Base-by-base conservation (phyloP, 495 filamentous ascomycete genomes). In the Aspergillus cavernicola region DNA sequence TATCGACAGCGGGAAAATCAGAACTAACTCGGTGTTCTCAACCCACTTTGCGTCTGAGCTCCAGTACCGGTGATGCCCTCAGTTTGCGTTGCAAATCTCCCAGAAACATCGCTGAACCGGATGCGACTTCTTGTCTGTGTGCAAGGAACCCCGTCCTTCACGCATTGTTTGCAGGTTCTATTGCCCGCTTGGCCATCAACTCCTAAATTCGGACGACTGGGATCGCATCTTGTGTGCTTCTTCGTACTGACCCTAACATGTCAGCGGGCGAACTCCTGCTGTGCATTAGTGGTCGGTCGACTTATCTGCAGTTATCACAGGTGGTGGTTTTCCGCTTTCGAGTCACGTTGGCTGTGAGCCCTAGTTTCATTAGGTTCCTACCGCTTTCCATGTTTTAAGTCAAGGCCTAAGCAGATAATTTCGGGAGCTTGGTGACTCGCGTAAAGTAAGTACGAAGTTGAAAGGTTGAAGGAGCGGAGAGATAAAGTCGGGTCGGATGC, bases 291-390 rank as follows among this genome's bases (percentile, higher is more conserved):
- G 24, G 19, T 2, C 12, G 29, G 28, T 13, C 2, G 45, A 48
- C 45, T 48, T 48, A 48, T 48, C 20, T 48, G 45, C 45, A 48
- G 7, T 24, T 11, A 37, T 48, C 45, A 20, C 45, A 48, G 3
- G 32, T 48, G 1, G 33, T 26, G 15, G n/a, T 15, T 24, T 35
- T 48, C 1, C 45, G 31, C 13, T 48, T 48, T 10, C 45, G 31
- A 1, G 31, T 48, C 18, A 48, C 28, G 9, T 46, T 44, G 18
- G 50, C 11, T n/a, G n/a, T n/a, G n/a, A n/a, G n/a, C n/a, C n/a
- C n/a, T n/a, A n/a, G n/a, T n/a, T n/a, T n/a, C n/a, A n/a, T n/a
- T n/a, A n/a, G n/a, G n/a, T n/a, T n/a, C n/a, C n/a, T n/a, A n/a
- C n/a, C n/a, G n/a, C n/a, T n/a, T n/a, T n/a, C n/a, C n/a, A n/a